phyloP scores from a whole-genome alignment of 2,329 filamentous ascomycete genomes.

The Trichoderma brevicompactum region DNA sequence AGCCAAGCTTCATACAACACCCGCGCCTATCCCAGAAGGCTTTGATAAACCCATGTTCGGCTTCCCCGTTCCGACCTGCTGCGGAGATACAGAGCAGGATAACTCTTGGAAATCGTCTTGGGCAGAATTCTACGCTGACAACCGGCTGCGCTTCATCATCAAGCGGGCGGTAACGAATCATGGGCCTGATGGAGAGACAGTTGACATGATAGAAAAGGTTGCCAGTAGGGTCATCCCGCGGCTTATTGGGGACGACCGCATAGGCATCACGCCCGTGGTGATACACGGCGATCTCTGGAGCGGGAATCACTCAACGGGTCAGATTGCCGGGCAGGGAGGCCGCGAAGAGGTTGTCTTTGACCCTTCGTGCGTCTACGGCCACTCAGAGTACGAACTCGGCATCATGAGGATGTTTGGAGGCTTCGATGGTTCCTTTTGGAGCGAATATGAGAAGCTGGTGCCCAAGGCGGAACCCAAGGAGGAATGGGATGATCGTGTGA shows the following conservation, averaged over 20 bases:
- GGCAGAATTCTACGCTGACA: constrained; percentile 84
- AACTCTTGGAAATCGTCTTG: constrained; percentile 75
- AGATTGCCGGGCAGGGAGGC: constrained; percentile 59
- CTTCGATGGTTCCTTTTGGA: constrained; percentile 72
- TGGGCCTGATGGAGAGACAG: constrained; percentile 66
- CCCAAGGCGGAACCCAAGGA: constrained; percentile 78
- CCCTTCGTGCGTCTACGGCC: constrained; percentile 78
- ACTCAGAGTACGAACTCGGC: constrained; percentile 87
- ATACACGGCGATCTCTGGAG: constrained; percentile 95
- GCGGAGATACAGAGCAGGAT: constrained; percentile 80
- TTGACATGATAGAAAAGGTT: constrained; percentile 65
- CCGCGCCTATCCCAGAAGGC: constrained; percentile 67
- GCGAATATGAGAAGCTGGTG: constrained; percentile 75
- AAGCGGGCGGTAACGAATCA: constrained; percentile 61
- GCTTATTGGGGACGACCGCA: constrained; percentile 69
- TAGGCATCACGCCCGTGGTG: constrained; percentile 74
- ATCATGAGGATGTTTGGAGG: constrained; percentile 98
- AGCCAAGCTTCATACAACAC: constrained; percentile 75
- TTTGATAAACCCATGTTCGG: constrained; percentile 71
- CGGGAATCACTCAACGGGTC: constrained; percentile 75
- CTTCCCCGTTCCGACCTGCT: constrained; percentile 84
- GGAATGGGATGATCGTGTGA: constrained; percentile 84
- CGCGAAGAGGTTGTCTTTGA: constrained; percentile 82
- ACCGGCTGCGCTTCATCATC: constrained; percentile 70
- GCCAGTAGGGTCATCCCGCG: constrained; percentile 71